Evolutionary conservation across 108 stramenopile genomes (phyloP), one percentile per base, ranked within the genome.

Genomic region (Bacterosira constricta): DNA sequence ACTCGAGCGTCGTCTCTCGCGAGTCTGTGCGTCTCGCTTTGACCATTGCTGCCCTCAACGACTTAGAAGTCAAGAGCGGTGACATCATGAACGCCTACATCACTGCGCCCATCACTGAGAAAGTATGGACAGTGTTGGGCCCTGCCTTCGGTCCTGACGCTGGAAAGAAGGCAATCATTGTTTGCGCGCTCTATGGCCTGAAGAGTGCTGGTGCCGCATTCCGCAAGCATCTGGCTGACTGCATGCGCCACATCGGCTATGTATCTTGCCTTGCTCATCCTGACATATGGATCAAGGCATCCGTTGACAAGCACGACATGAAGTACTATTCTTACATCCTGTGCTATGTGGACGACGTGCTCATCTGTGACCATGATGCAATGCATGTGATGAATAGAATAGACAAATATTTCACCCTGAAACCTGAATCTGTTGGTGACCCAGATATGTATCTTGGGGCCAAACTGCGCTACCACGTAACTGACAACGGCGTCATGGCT

Each of bases 241-340:
- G 15, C 18, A 45, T 45, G 44, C 44, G 44, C 6, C 44, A 45
- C 3, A 45, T 45, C 17, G 44, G 8, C 3, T 45, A 45, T 8
- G 3, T 18, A 45, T 45, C 44, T 3, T 45, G 44, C 7, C 15
- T 3, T 3, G 44, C 8, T 3, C 17, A 45, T 18, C 44, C 44
- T 6, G 44, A 45, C 44, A 3, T 45, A 7, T 45, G 44, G 44
- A 3, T 6, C 18, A 45, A 45, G 7, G 44, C 44, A n/a, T n/a
- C n/a, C n/a, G 36, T 18, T 1, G 37, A 60, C 29, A 20, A 25
- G 25, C 18, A 61, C 17, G 57, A 50, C 8, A 23, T 25, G 13
- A 15, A 37, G 15, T 84, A 82, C 46, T 84, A 71, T 38, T 25
- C 81, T 18, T 70, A 79, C 46, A 55, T 81, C 21, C 57, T 86